Conservation (phyloP, 177 flowering plant species). For the Telopea speciosissima region DNA sequence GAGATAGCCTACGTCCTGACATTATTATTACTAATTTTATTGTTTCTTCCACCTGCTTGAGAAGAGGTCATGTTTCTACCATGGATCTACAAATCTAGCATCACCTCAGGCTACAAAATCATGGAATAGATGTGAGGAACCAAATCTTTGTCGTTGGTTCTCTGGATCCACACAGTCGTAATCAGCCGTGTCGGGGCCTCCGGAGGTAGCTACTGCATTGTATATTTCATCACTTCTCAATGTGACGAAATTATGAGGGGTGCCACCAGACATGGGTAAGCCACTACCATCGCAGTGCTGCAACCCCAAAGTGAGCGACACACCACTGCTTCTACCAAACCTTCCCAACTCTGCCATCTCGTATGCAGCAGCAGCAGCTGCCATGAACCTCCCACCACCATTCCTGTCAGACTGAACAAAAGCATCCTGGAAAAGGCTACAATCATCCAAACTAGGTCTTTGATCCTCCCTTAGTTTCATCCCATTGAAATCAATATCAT, state of each 20-base stretch:
- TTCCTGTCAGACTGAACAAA: conserved; percentile 31
- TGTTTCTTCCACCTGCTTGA: not conserved
- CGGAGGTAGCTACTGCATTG: conserved; percentile 33
- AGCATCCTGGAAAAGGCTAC: conserved; percentile 38
- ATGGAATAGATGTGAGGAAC: conserved; percentile 40
- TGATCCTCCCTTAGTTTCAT: conserved; percentile 32
- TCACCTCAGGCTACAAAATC: conserved; percentile 56
- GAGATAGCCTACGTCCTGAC: not conserved
- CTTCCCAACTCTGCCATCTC: conserved; percentile 69
- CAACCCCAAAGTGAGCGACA: conserved; percentile 80
- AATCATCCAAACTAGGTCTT: conserved; percentile 28
- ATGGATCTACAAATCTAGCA: not conserved
- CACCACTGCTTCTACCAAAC: conserved; percentile 57
- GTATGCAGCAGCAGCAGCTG: conserved; percentile 32
- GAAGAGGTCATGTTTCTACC: not conserved
- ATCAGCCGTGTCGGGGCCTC: conserved; percentile 41
- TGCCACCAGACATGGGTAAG: conserved; percentile 34
- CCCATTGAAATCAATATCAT: conserved; percentile 28
- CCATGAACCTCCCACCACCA: conserved; percentile 37
- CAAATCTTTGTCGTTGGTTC: conserved; percentile 47
- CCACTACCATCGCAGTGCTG: conserved; percentile 63
- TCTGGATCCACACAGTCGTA: conserved; percentile 52
- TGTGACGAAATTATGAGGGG: conserved; percentile 37
- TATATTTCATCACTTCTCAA: conserved; percentile 54
- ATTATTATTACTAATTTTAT: not conserved